Evolutionary conservation across 495 filamentous ascomycete genomes (phyloP).

Genomic region (Penicillium argentinense): DNA sequence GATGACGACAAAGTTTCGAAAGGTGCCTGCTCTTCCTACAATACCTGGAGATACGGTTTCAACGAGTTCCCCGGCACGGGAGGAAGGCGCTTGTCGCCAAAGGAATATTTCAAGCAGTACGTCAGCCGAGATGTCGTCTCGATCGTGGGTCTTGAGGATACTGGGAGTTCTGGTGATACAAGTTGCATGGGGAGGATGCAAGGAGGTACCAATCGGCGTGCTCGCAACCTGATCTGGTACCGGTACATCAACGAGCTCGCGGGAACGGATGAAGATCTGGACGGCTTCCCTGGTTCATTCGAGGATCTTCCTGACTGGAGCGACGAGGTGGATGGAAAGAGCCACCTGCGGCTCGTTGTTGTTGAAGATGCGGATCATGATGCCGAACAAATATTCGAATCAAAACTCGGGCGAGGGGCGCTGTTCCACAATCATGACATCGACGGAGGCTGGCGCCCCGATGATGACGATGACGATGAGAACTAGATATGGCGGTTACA

Average conservation of each 20-base stretch:
- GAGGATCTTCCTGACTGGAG: slow-evolving; percentile 16
- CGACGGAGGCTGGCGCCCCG: slow-evolving; percentile 12
- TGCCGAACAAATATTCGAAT: slow-evolving; percentile 10
- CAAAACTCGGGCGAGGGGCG: slow-evolving; percentile 12
- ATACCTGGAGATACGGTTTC: slow-evolving; percentile 18
- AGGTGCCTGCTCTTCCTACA: slow-evolving; percentile 4
- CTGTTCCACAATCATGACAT: slow-evolving; percentile 11
- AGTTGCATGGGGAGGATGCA: slow-evolving; percentile 16
- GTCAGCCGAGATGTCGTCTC: slow-evolving; percentile 15
- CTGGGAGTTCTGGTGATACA: slow-evolving; percentile 11
- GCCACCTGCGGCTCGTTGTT: slow-evolving; percentile 15
- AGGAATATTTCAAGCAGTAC: slow-evolving; percentile 19
- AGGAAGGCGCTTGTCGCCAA: slow-evolving; percentile 10
- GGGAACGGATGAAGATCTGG: slow-evolving; percentile 16
- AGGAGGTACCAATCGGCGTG: slow-evolving; percentile 13
- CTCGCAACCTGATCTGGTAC: slow-evolving; percentile 18
- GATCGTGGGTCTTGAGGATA: slow-evolving; percentile 15
- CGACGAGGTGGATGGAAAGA: slow-evolving; percentile 14
- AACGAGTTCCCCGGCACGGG: slow-evolving; percentile 14
- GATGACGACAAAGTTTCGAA: slow-evolving; percentile 6
- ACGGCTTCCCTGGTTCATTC: slow-evolving; percentile 13
- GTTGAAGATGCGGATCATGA: slow-evolving; percentile 14
- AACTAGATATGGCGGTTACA: slow-evolving; percentile 12
- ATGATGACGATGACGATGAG: neutral
- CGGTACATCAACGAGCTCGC: slow-evolving; percentile 18